Evolutionary conservation across 768 basidiomycete species (phyloP).

Genomic region (Albatrellus ellisii): DNA sequence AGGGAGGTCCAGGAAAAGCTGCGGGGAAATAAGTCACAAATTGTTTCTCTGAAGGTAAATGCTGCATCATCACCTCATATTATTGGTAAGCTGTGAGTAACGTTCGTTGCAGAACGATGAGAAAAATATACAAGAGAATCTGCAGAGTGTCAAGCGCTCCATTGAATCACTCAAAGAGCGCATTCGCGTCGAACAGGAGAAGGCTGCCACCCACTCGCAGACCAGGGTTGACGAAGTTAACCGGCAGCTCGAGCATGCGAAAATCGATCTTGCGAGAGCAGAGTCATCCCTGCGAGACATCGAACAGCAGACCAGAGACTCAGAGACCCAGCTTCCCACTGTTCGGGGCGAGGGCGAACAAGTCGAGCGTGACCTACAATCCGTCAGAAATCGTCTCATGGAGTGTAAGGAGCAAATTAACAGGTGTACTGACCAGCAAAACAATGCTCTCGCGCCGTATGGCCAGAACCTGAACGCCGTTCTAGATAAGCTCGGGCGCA

Average conservation of each 20-base stretch:
- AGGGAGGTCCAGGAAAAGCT: constrained; percentile 33
- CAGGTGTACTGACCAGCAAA: constrained; percentile 35
- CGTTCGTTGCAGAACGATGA: constrained; percentile 7
- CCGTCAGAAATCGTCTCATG: constrained; percentile 28
- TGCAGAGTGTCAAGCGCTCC: constrained; percentile 4
- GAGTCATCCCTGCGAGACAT: constrained; percentile 6
- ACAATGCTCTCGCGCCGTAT: constrained; percentile 47
- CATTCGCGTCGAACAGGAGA: constrained; percentile 8
- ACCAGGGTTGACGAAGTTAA: constrained; percentile 48
- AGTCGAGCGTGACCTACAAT: constrained; percentile 21
- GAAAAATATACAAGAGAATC: constrained; percentile 4
- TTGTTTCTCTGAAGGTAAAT: constrained; percentile 24
- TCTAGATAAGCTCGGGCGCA: constrained; percentile 34
- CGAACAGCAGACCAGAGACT: too few species aligned
- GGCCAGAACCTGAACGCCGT: constrained; percentile 49
- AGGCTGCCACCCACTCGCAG: constrained; percentile 32
- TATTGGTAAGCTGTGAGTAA: background rate
- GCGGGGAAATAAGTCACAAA: constrained; percentile 33
- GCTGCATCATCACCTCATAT: background rate
- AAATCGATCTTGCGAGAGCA: constrained; percentile 15
- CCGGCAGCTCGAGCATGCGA: constrained; percentile 34
- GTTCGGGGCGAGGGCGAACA: constrained; percentile 21
- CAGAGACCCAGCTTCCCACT: too few species aligned
- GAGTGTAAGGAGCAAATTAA: constrained; percentile 37
- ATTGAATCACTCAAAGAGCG: constrained; percentile 8